phyloP scores from a whole-genome alignment of 106 monocot genomes.

The Cymbidium sinense region DNA sequence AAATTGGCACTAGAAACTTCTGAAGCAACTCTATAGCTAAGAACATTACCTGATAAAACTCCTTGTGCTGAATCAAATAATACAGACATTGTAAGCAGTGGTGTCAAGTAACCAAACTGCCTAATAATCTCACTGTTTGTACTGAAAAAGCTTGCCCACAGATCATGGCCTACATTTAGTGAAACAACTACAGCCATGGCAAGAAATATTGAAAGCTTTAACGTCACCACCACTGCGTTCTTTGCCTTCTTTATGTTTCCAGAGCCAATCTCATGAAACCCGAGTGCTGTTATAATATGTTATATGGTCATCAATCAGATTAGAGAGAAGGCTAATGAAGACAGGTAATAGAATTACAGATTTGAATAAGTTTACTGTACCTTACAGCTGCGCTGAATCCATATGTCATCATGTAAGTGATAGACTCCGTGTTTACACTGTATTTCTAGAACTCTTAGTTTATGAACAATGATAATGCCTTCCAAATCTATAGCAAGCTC shows the following conservation, averaged over 20 bases:
- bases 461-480: not conserved
- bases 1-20: not conserved
- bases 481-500: not conserved
- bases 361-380: slow-evolving; percentile 18
- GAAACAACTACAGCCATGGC: slow-evolving; percentile 28
- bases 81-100: slow-evolving; percentile 48
- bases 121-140: slow-evolving; percentile 33
- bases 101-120: slow-evolving; percentile 59
- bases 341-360: not conserved
- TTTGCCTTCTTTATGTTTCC: slow-evolving; percentile 60
- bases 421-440: slow-evolving; percentile 77
- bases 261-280: slow-evolving; percentile 74
- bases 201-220: slow-evolving; percentile 57
- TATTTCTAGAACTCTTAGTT: slow-evolving; percentile 3
- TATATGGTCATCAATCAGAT: not conserved
- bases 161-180: slow-evolving; percentile 32
- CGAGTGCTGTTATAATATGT: slow-evolving; percentile 39
- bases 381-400: slow-evolving; percentile 87
- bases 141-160: slow-evolving; percentile 67
- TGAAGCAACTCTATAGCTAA: not conserved
- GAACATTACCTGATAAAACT: slow-evolving; percentile 54
- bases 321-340: not conserved
- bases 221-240: slow-evolving; percentile 48
- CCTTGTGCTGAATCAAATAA: slow-evolving; percentile 76
- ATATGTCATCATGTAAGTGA: slow-evolving; percentile 52